Conservation (phyloP, 2,329 filamentous ascomycete genomes). For the Verticillium longisporum region DNA sequence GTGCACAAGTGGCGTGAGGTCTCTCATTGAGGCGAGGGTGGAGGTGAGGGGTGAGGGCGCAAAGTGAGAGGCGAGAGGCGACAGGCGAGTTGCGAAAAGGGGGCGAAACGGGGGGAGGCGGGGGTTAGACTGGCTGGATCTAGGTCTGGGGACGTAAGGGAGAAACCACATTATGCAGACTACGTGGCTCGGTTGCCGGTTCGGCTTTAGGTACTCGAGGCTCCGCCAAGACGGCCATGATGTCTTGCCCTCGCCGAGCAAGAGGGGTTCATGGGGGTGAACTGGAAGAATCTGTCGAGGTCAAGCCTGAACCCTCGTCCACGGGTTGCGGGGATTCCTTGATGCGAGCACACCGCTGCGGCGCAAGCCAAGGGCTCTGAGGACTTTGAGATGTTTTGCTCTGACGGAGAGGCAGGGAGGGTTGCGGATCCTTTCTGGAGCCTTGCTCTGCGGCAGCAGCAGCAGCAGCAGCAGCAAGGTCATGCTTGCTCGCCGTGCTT, state of each 20-base stretch:
- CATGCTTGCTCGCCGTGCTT: background rate
- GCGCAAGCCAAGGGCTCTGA: background rate
- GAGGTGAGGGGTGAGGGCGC: background rate
- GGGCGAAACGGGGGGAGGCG: background rate
- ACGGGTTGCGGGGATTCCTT: background rate
- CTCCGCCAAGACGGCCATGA: background rate
- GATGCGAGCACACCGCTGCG: background rate
- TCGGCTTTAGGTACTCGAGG: background rate
- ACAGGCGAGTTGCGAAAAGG: background rate
- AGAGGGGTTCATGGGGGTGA: background rate
- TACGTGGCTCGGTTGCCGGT: background rate
- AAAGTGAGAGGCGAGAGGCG: no score
- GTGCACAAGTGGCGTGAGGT: background rate
- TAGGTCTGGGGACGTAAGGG: background rate
- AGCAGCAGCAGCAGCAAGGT: background rate
- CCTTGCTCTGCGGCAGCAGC: background rate
- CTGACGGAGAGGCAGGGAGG: background rate
- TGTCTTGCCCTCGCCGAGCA: background rate
- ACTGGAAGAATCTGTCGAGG: background rate
- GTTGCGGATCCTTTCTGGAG: background rate
- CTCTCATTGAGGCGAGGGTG: no score
- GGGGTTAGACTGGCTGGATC: background rate
- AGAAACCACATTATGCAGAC: slow-evolving; percentile 1
- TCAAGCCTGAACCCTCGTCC: background rate
- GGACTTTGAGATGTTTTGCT: background rate